Conservation (phyloP, 176 grass and related monocot genomes). For the bread wheat (Triticum aestivum) region IWGSC_CS_RefSeq_v2.1 NC_057806.1:649192885-649193384, state of each 20-base stretch:
- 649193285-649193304: constrained; percentile 78
- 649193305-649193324: constrained; percentile 46
- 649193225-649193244: constrained; percentile 79
- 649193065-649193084: constrained; percentile 64
- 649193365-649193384: constrained; percentile 50
- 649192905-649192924: constrained; percentile 77
- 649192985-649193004: constrained; percentile 76
- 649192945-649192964: constrained; percentile 80
- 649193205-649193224: constrained; percentile 53
- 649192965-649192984: constrained; percentile 85
- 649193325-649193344: constrained; percentile 57
- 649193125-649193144: constrained; percentile 83
- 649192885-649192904: constrained; percentile 66
- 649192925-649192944: constrained; percentile 68
- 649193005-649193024: constrained; percentile 80
- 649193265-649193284: constrained; percentile 58
- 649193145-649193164: constrained; percentile 83
- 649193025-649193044: constrained; percentile 74
- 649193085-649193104: constrained; percentile 70
- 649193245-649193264: constrained; percentile 59
- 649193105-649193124: constrained; percentile 52
- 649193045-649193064: constrained; percentile 85
- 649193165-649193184: constrained; percentile 58
- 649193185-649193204: constrained; percentile 57
- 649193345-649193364: constrained; percentile 57